Evolutionary conservation across 2,329 filamentous ascomycete genomes (phyloP), one percentile per base, ranked within the genome.

Genomic region (Xylariaceae sp.): DNA sequence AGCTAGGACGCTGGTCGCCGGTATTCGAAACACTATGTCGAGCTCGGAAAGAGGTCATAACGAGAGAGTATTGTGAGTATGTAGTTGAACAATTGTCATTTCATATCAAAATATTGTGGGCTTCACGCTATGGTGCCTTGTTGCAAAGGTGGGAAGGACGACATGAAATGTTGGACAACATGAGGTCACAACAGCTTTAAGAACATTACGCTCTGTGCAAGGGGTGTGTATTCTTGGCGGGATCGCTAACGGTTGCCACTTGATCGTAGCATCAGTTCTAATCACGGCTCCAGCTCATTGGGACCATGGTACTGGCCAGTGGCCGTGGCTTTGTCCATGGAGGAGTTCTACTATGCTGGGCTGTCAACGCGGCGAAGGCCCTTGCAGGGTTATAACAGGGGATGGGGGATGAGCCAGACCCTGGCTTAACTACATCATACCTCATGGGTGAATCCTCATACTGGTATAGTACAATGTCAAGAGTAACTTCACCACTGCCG

Each of bases 121-220:
- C 26, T 36, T 44, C 37, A 49, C 33, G 58, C 48, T 44, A 14
- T 33, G 23, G 29, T 29, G 37, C 29, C 14, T 46, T 40, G 49
- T 24, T 39, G 47, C 17, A 46, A 54, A 51, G 54, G 34, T 61
- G 36, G 51, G 55, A 56, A 49, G 51, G 53, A 53, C 45, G 29
- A 44, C 48, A 53, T 23, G 55, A 46, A 39, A 57, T 16, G 24
- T 11, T 36, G 16, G 31, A 57, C n/a, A 40, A 54, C 24, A 70
- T 68, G 66, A 69, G 61, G 64, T 69, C 65, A 70, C 65, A 58
- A 29, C 43, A 57, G 53, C 53, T 48, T 50, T 63, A 63, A 56
- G 61, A 53, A 44, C 5, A 54, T 12, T 45, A 46, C 21, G n/a
- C 21, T 31, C n/a, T 44, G 41, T 16, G 16, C 17, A 41, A 37